Base-by-base conservation (phyloP, 352 stramenopile genomes). In the Paralagenidium karlingii region DNA sequence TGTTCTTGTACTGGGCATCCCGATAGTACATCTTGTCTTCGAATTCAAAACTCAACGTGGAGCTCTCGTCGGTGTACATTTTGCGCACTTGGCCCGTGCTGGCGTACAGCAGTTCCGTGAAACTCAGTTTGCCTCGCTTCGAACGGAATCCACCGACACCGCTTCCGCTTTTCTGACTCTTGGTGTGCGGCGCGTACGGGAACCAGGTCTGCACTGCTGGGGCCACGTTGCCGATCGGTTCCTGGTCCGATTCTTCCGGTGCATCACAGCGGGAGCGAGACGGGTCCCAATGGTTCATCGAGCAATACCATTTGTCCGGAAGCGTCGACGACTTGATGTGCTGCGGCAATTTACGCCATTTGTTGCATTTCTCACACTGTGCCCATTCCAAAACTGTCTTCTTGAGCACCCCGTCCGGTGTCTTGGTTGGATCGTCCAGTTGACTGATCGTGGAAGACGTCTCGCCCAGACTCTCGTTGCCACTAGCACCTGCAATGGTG, bases 231-330 rank as follows among this genome's bases (percentile, higher is more conserved):
- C 53, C 10, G 18, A 85, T 25, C 7, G 71, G 65, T n/a, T 85
- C 75, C 34, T 84, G 62, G 22, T 91, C 77, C 16, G 63, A 68
- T 60, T 91, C 74, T 41, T 91, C 69, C 2, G 77, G 62, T 11
- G 80, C 59, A 16, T 55, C 63, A 32, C 77, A 91, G 31, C 73
- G 84, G 4, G 74, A 71, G 24, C 68, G 71, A 3, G 59, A 82
- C n/a, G 68, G 51, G 53, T 97, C 91, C 74, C 88, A 97, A 22
- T 82, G 71, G 57, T 98, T 98, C 68, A 98, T 84, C 15, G 83
- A 77, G 59, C 94, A 98, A 49, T 94, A 98, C 94, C 94, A 98
- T 45, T 95, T 82, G 50, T 97, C 86, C 5, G 92, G 92, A 11
- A 98, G 67, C 19, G 67, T 89, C 8, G 88, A 86, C 18, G 79